phyloP scores from a whole-genome alignment of 1,139 yeast genomes.

The Blastobotrys petasosporus region DNA sequence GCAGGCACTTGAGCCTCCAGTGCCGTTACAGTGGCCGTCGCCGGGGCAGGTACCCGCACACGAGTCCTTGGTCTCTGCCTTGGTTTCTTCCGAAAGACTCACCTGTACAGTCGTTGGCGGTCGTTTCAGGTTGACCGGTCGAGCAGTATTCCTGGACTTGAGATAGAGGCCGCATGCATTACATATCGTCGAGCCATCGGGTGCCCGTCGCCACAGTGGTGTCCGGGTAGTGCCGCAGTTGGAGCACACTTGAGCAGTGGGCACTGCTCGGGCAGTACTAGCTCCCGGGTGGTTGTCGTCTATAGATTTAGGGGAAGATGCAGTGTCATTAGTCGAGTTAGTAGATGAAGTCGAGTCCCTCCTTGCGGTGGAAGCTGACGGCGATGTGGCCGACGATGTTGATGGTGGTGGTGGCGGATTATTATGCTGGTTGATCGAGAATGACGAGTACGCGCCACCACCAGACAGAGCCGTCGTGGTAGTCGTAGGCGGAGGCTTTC shows the following conservation, averaged over 20 bases:
- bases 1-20: constrained; percentile 78
- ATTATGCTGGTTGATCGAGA: constrained; percentile 2
- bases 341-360: background rate
- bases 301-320: background rate
- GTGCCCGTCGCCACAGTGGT: constrained; percentile 66
- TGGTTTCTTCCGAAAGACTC: background rate
- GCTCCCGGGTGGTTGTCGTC: background rate
- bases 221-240: constrained; percentile 66
- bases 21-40: constrained; percentile 79
- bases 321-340: background rate
- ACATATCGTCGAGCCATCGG: constrained; percentile 59
- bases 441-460: constrained; percentile 8
- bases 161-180: constrained; percentile 62
- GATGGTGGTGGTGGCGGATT: background rate
- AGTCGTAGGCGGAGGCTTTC: background rate
- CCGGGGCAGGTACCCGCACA: constrained; percentile 66
- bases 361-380: background rate
- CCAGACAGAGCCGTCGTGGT: constrained; percentile 2
- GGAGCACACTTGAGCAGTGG: constrained; percentile 45
- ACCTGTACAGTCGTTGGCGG: constrained; percentile 44
- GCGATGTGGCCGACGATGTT: background rate
- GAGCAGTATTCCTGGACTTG: constrained; percentile 38
- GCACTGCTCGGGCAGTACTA: constrained; percentile 4
- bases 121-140: constrained; percentile 59
- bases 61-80: background rate